These are phyloP conservation scores for Fragaria iinumae DNA, from an alignment of 306 rosid species.

Conservation along the genomic window DNA sequence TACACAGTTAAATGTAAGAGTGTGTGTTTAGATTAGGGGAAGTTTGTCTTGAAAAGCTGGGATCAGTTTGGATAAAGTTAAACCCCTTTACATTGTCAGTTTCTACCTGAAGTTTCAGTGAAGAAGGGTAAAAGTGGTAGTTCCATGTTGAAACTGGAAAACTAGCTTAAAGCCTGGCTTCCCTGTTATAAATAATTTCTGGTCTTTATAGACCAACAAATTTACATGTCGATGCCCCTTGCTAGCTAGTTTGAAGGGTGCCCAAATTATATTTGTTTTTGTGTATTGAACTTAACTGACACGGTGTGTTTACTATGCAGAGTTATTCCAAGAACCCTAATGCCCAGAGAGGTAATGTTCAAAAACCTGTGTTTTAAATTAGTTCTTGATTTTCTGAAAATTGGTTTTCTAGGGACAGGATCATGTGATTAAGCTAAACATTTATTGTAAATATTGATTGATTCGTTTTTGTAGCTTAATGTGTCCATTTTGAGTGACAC, in stretches of 20 bases:
- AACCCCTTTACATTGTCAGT: conserved; percentile 35
- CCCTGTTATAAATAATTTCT: neutral
- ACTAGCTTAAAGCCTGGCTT: neutral
- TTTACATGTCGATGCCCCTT: neutral
- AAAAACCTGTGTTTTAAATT: neutral
- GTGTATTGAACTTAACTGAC: neutral
- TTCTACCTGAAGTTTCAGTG: conserved; percentile 4
- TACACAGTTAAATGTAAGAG: neutral
- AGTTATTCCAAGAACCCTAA: conserved; percentile 80
- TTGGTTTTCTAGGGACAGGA: neutral
- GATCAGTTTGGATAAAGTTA: conserved; percentile 36
- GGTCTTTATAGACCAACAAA: neutral
- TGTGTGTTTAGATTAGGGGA: conserved; percentile 10
- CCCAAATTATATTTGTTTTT: neutral
- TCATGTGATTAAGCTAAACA: neutral
- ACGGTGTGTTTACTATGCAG: conserved; percentile 41
- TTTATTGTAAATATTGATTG: neutral
- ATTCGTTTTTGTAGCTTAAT: neutral
- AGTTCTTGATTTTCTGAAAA: neutral
- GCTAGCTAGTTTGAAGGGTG: neutral
- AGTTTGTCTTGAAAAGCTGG: conserved; percentile 25
- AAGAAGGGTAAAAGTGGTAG: conserved; percentile 21
- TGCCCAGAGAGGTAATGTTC: conserved; percentile 92
- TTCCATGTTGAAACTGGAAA: neutral
- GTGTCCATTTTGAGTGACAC: neutral